Percentiles rank a stretch among this genome's conserved stretches.
These are phyloP conservation scores for Yamadazyma aaseri DNA, from an alignment of 1,139 yeast species.

Conservation along the genomic window DNA sequence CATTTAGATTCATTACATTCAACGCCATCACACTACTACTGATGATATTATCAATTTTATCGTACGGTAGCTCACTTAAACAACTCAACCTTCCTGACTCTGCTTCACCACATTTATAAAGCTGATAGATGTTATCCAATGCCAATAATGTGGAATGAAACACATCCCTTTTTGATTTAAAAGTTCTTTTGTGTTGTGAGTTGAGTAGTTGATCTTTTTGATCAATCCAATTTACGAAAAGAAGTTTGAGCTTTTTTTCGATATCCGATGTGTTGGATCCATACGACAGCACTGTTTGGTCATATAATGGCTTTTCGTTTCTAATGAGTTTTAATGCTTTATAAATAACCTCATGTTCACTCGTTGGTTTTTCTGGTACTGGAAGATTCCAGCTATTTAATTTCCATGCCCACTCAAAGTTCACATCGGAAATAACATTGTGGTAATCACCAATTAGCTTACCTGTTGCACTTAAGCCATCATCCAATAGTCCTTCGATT, in stretches of 20 bases:
- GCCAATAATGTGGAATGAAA: constrained; percentile 4
- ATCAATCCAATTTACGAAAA: constrained; percentile 2
- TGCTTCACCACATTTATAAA: neutral
- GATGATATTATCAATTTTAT: constrained; percentile 9
- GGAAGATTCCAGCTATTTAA: constrained; percentile 72
- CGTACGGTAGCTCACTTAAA: constrained; percentile 3
- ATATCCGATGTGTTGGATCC: neutral
- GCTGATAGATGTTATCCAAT: neutral
- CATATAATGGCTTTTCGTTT: constrained; percentile 17
- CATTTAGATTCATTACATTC: constrained; percentile 21
- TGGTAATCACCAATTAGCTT: constrained; percentile 21
- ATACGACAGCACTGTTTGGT: neutral
- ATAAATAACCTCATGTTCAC: constrained; percentile 47
- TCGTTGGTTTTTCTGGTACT: constrained; percentile 23
- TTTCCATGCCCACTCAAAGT: constrained; percentile 65
- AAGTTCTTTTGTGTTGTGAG: neutral
- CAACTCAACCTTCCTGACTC: no score
- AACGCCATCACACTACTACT: constrained; percentile 10
- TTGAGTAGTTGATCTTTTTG: constrained; percentile 2
- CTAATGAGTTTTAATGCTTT: constrained; percentile 42
- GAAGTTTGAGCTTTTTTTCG: neutral
- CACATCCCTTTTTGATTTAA: constrained; percentile 2
- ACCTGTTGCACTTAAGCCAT: constrained; percentile 53
- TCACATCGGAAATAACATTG: constrained; percentile 5
- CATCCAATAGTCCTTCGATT: constrained; percentile 36